Evolutionary conservation across 2,329 filamentous ascomycete species (phyloP).

Genomic region (Colletotrichum lupini): DNA sequence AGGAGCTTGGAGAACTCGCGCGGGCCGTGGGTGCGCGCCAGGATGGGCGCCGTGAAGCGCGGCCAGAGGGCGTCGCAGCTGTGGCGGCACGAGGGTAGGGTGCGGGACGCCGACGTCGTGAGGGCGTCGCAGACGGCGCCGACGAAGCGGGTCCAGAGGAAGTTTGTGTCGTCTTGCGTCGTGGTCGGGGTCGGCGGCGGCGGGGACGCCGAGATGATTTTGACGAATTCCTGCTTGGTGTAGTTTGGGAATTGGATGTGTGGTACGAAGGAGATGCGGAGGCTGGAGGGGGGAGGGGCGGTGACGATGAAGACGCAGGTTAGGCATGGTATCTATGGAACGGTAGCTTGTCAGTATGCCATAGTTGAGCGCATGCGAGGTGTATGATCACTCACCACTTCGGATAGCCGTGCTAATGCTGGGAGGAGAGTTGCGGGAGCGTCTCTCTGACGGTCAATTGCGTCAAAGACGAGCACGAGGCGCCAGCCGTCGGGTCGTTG

Average conservation of each 20-base stretch:
- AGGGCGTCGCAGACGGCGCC: constrained; percentile 89
- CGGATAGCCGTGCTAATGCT: constrained; percentile 83
- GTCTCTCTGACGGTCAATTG: constrained; percentile 86
- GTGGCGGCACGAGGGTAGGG: constrained; percentile 77
- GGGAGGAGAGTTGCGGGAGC: constrained; percentile 81
- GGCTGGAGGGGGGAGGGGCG: constrained; percentile 73
- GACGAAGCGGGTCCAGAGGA: constrained; percentile 84
- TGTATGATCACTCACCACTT: constrained; percentile 69
- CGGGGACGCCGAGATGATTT: constrained; percentile 74
- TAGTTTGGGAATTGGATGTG: constrained; percentile 89
- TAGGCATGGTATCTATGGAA: constrained; percentile 77
- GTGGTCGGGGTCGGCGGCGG: constrained; percentile 60
- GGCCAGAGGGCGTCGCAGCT: constrained; percentile 84
- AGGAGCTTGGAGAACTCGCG: constrained; percentile 89
- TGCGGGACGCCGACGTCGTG: constrained; percentile 81
- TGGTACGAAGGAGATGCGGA: constrained; percentile 73
- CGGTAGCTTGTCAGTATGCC: constrained; percentile 19
- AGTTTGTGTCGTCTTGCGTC: constrained; percentile 64
- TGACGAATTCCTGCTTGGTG: constrained; percentile 80
- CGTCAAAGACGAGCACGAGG: constrained; percentile 89
- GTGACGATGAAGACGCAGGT: constrained; percentile 82
- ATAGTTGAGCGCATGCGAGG: not conserved
- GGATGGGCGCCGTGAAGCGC: constrained; percentile 82
- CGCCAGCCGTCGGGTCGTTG: constrained; percentile 55
- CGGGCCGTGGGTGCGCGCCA: constrained; percentile 77